Conservation (phyloP, 2,329 filamentous ascomycete species). For the Tolypocladium endophyticum region DNA sequence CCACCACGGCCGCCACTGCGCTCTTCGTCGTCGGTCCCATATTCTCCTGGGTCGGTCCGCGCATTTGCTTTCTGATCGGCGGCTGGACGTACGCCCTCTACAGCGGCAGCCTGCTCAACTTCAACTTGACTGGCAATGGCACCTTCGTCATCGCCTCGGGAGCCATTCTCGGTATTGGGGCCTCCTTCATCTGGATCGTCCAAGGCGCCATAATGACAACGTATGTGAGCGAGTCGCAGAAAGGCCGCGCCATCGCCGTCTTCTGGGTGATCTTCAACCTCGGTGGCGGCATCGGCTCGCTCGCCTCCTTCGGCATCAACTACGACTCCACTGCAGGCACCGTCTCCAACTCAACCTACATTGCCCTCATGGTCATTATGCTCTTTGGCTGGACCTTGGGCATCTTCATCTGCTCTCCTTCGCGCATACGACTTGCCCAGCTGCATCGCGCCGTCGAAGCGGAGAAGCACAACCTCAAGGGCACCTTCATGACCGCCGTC, state of each 20-base stretch:
- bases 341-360: constrained; percentile 38
- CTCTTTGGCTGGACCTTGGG: constrained; percentile 35
- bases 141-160: constrained; percentile 32
- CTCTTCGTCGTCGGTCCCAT: constrained; percentile 33
- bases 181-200: constrained; percentile 33
- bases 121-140: constrained; percentile 27
- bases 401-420: constrained; percentile 35
- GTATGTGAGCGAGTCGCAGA: constrained; percentile 21
- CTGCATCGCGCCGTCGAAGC: constrained; percentile 24
- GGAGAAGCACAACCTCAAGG: constrained; percentile 26
- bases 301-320: constrained; percentile 24
- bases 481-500: constrained; percentile 23
- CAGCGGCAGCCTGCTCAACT: constrained; percentile 30
- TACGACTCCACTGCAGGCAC: constrained; percentile 28
- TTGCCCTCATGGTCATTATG: constrained; percentile 38
- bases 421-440: constrained; percentile 26
- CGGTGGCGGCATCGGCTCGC: constrained; percentile 31
- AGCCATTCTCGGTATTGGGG: constrained; percentile 32
- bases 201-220: constrained; percentile 39
- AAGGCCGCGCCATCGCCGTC: constrained; percentile 29
- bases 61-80: constrained; percentile 29
- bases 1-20: constrained; percentile 30
- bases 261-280: constrained; percentile 39
- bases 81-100: constrained; percentile 36
- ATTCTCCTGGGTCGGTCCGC: constrained; percentile 29